Percentiles rank a stretch among this genome's conserved stretches.
phyloP scores from a whole-genome alignment of 805 yeast species.

The Huiozyma sinensis region DNA sequence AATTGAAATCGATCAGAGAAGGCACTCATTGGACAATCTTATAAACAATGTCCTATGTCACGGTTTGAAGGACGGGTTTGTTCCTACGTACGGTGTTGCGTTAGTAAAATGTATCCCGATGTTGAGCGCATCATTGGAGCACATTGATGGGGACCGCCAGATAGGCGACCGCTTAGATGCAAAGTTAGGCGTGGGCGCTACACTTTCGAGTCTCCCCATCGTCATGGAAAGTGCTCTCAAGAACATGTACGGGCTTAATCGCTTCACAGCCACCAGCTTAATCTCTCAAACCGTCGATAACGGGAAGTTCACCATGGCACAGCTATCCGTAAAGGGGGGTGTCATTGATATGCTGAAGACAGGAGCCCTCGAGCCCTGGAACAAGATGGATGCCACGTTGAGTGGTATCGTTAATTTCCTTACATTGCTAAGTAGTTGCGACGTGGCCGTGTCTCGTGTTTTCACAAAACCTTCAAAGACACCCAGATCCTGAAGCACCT shows the following conservation, averaged over 20 bases:
- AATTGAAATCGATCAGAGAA: slow-evolving; percentile 23
- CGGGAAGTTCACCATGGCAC: slow-evolving; percentile 6
- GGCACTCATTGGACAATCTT: slow-evolving; percentile 17
- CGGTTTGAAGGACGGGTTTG: slow-evolving; percentile 20
- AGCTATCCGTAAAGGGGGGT: slow-evolving; percentile 2
- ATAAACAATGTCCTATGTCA: slow-evolving; percentile 19
- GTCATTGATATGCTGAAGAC: slow-evolving; percentile 4
- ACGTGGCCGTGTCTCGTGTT: neutral
- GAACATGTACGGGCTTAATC: slow-evolving; percentile 10
- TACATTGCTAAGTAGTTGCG: neutral
- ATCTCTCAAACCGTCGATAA: slow-evolving; percentile 11
- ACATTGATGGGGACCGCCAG: neutral
- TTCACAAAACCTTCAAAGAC: neutral
- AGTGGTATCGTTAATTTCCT: slow-evolving; percentile 2
- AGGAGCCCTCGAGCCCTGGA: slow-evolving; percentile 23
- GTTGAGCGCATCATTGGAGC: neutral
- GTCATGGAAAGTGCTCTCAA: slow-evolving; percentile 15
- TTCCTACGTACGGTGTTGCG: slow-evolving; percentile 18
- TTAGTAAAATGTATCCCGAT: slow-evolving; percentile 14
- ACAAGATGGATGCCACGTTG: slow-evolving; percentile 13
- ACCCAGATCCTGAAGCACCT: neutral
- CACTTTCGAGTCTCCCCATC: slow-evolving; percentile 7
- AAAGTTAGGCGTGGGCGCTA: slow-evolving; percentile 9
- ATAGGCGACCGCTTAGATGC: too few relatives aligned
- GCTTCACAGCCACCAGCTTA: slow-evolving; percentile 6